Evolutionary conservation across 1,284 basidiomycete genomes (phyloP).

Genomic region (Fomitopsis palustris): DNA sequence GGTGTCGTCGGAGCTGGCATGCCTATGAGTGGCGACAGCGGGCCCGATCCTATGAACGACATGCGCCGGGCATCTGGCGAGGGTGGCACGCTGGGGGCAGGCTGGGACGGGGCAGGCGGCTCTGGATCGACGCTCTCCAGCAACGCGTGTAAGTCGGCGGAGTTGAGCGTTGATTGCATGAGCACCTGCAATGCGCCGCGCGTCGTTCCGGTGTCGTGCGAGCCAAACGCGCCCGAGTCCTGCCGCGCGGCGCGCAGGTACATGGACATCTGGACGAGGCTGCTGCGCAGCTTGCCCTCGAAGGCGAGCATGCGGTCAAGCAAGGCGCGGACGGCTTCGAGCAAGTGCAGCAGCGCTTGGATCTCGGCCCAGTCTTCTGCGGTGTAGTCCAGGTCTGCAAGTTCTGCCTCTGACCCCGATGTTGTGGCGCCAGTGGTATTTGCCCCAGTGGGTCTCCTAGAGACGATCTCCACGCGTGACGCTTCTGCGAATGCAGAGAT

Average conservation of each 20-base stretch:
- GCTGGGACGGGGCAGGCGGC: constrained; percentile 21
- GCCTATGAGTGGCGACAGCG: constrained; percentile 11
- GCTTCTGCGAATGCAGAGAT: constrained; percentile 65
- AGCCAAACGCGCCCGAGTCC: constrained; percentile 46
- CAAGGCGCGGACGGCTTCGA: constrained; percentile 72
- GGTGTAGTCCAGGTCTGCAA: constrained; percentile 82
- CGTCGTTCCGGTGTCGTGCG: constrained; percentile 55
- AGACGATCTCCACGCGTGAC: constrained; percentile 52
- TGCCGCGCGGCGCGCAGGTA: constrained; percentile 52
- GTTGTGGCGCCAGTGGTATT: constrained; percentile 18
- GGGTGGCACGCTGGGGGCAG: constrained; percentile 22
- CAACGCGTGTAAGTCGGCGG: constrained; percentile 67
- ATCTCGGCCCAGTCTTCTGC: constrained; percentile 85
- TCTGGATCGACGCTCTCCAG: constrained; percentile 52
- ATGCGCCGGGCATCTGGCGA: constrained; percentile 24
- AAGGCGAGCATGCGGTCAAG: constrained; percentile 65
- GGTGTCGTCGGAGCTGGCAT: constrained; percentile 25
- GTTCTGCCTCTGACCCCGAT: constrained; percentile 47
- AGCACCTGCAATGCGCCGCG: constrained; percentile 72
- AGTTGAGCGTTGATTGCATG: constrained; percentile 80
- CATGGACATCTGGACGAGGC: constrained; percentile 55
- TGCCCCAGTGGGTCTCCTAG: constrained; percentile 11
- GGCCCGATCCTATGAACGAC: constrained; percentile 20
- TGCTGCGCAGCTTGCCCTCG: constrained; percentile 62
- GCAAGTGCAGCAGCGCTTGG: constrained; percentile 77